Percentiles rank a stretch among this genome's conserved stretches.
Evolutionary conservation across 129 eudicot genomes (phyloP).

Genomic region (Oenanthe sinensis): DNA sequence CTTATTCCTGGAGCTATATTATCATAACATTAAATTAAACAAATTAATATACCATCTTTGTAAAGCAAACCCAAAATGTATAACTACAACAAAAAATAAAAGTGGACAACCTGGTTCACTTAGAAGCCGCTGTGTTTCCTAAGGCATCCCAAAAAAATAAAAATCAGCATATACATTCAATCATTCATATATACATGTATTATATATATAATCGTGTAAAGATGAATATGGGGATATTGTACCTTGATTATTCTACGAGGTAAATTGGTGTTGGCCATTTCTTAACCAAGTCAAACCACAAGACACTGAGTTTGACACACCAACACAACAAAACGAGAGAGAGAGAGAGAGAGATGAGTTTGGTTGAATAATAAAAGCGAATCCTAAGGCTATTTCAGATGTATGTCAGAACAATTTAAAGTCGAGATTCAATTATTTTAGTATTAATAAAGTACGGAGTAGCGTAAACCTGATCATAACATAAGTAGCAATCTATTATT

Average conservation of each 20-base stretch:
- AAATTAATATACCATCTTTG: neutral
- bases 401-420: neutral
- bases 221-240: neutral
- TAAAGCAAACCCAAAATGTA: neutral
- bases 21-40: neutral
- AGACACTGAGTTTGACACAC: neutral
- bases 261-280: conserved; percentile 1
- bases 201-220: neutral
- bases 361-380: neutral
- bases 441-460: no score
- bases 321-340: neutral
- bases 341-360: neutral
- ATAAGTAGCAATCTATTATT: no score
- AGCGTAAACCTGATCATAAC: no score
- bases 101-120: conserved; percentile 1
- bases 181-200: neutral
- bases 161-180: neutral
- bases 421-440: no score
- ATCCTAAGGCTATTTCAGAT: neutral
- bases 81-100: neutral
- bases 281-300: neutral
- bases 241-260: conserved; percentile 7
- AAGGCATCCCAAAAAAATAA: neutral
- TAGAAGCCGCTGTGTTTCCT: neutral
- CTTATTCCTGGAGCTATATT: conserved; percentile 91